Evolutionary conservation across 2,329 filamentous ascomycete genomes (phyloP), one percentile per base, ranked within the genome.

Genomic region (Scolecobasidium constrictum): DNA sequence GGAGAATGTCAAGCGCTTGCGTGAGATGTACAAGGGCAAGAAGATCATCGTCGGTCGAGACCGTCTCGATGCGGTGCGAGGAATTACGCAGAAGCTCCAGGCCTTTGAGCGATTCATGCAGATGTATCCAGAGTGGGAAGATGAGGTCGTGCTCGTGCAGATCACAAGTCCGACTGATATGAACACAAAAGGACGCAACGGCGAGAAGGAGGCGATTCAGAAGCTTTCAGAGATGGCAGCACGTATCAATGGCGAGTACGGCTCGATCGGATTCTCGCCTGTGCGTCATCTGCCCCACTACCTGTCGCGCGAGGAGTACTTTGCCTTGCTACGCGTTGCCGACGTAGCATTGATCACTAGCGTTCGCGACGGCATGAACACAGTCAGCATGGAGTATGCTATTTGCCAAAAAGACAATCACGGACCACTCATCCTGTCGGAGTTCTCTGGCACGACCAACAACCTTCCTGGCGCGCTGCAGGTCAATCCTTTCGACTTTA

Each of bases 361-460:
- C 52, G 88, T 96, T 17, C 79, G 90, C 47, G 92, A 96, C 60
- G 90, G 90, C 46, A 95, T 96, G 88, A 96, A 95, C 67, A 95
- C 90, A 1, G 94, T 88, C 16, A 93, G 86, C 58, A 69, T 96
- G 52, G 92, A 96, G 63, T 96, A 95, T 58, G 80, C 96, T 45
- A 75, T 94, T 45, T 94, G 86, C 60, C 90, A 96, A 63, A 83
- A 86, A 55, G 82, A 92, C 49, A 81, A 80, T 44, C 79, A 88
- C 52, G 85, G 88, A 1, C 90, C 88, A 2, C 69, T 96, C 37
- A 95, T 96, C 50, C 75, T 96, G 18, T 96, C 92, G 12, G 90
- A 96, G 61, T 96, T 96, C 62, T 95, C 88, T 48, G 90, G 90
- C 46, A 95, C 90, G 1, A 87, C 90, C 22, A 85, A 85, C 42